These are phyloP conservation scores for Sarocladiaceae sp. DNA, from an alignment of 2,329 filamentous ascomycete species.

Conservation along the genomic window DNA sequence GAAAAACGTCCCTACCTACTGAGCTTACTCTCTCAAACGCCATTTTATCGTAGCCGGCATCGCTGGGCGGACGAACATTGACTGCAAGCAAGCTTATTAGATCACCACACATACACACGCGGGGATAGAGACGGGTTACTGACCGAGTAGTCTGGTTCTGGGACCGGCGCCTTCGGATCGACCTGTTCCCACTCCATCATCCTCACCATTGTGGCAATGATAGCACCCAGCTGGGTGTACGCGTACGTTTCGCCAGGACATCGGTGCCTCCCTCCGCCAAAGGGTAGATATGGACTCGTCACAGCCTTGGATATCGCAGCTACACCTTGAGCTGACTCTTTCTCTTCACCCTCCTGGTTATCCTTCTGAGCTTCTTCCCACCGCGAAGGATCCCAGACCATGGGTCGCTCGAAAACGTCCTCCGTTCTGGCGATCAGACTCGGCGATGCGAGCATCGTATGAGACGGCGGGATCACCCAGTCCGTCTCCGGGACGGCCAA, in stretches of 20 bases:
- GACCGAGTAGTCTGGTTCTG: not conserved
- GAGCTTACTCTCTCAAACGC: too few relatives aligned
- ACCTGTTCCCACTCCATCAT: slow-evolving; percentile 4
- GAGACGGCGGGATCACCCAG: not conserved
- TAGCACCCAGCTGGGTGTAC: not conserved
- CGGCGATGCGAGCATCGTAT: not conserved
- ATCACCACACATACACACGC: not conserved
- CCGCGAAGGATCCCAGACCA: not conserved
- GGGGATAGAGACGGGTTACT: not conserved
- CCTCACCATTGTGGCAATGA: slow-evolving; percentile 3
- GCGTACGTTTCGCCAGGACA: not conserved
- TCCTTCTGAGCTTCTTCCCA: not conserved
- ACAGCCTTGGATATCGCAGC: not conserved
- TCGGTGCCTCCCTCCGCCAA: slow-evolving; percentile 1
- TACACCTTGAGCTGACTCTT: too few relatives aligned
- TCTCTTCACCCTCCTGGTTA: not conserved
- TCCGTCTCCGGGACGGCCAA: not conserved
- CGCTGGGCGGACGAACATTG: too few relatives aligned
- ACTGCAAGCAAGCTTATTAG: too few relatives aligned
- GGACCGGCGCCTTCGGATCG: slow-evolving; percentile 1
- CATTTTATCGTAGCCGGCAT: too few relatives aligned
- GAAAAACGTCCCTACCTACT: too few relatives aligned
- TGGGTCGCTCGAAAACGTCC: not conserved
- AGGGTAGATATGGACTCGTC: not conserved
- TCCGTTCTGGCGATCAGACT: slow-evolving; percentile 6